These are phyloP conservation scores for Whalleya microplaca DNA, from an alignment of 2,329 filamentous ascomycete species.

Conservation along the genomic window DNA sequence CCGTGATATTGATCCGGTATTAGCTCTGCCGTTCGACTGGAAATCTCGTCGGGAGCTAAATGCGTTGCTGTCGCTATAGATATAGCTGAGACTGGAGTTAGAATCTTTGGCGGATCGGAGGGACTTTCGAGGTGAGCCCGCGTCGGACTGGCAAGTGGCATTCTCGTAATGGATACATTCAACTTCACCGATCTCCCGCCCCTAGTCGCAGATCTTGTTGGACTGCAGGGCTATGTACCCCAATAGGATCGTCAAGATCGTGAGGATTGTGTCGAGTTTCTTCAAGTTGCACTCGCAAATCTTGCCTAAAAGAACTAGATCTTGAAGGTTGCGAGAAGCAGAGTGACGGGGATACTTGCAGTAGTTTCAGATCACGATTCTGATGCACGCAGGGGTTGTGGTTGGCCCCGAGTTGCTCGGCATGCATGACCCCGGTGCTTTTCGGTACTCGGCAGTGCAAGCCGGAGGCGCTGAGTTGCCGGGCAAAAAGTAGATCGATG, in stretches of 20 bases:
- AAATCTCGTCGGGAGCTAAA: constrained; percentile 28
- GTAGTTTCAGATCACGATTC: background rate
- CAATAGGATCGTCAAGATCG: too few species aligned
- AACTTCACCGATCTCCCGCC: background rate
- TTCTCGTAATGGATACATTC: constrained; percentile 22
- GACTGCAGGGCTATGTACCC: too few species aligned
- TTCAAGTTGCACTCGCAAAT: background rate
- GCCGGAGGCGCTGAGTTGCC: too few species aligned
- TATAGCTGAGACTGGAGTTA: constrained; percentile 29
- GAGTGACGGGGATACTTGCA: background rate
- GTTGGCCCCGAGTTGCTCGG: background rate
- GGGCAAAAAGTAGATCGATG: too few species aligned
- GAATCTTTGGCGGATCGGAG: constrained; percentile 30
- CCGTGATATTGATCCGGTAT: constrained; percentile 28
- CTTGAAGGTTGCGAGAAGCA: too few species aligned
- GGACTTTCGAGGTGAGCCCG: constrained; percentile 18
- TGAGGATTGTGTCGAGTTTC: too few species aligned
- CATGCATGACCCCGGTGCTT: background rate
- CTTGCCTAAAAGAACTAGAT: background rate
- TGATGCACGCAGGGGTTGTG: background rate
- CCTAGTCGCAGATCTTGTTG: background rate
- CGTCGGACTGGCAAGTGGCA: constrained; percentile 16
- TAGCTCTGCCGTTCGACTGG: constrained; percentile 29
- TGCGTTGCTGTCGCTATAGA: constrained; percentile 34
- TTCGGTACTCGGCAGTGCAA: background rate